Base-by-base conservation (phyloP, 208 protist genomes). In the Herpetomonas samuelpessoai region DNA sequence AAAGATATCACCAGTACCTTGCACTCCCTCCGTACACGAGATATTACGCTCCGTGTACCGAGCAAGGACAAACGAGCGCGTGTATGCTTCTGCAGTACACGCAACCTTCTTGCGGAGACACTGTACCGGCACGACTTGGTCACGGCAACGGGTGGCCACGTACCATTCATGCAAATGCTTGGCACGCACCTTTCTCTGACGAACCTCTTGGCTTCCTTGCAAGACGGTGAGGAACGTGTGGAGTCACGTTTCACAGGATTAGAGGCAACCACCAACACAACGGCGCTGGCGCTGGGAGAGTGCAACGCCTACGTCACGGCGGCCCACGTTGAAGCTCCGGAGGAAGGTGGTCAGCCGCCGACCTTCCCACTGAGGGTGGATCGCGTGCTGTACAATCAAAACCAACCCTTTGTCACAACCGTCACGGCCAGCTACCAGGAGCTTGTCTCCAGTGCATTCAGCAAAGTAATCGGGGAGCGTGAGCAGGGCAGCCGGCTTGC, bases 211-310 rank as follows among this genome's bases (percentile, higher is more conserved):
- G 76, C 83, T 14, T 68, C 78, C 9, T 65, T 73, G 27, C 71
- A 74, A 25, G 77, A 87, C 18, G 79, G 81, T 12, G 83, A 94
- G 63, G 83, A 94, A 59, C 87, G 87, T 10, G 81, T 94, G 18
- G 72, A 75, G 29, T 41, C 64, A 14, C 74, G 79, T 2, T 80
- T 89, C 54, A 84, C 73, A 0, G 46, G 57, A 10, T 68, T 83
- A 35, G 76, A 88, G 35, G 76, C 77, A 7, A 88, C 80, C 12
- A 76, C 88, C 21, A 22, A 76, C 38, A 76, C 68, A 0, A 75
- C 89, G 44, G 71, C 88, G 12, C 46, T 92, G 35, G 88, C 81
- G 3, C 76, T 94, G 41, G 88, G 88, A 1, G 88, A 94, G 71
- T 85, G 79, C 39, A 66, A 79, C n/a, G 77, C 76, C 52, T 83